Percentiles rank a stretch among this genome's conserved stretches.
Evolutionary conservation across 169 alveolate species (phyloP).

Genomic region (Eimeria tenella): DNA sequence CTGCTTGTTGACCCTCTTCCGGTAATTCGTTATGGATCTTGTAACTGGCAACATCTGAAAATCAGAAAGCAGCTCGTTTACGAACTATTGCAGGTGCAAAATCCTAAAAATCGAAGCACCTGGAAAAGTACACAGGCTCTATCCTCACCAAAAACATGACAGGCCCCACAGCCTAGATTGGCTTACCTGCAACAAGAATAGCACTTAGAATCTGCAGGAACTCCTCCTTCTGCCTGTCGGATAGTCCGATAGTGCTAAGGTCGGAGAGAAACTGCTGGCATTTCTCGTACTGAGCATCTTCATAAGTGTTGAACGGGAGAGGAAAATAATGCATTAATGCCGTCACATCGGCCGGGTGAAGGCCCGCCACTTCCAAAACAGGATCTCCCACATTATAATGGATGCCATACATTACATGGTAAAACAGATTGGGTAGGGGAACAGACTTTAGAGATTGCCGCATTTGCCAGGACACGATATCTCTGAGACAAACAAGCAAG

Average conservation of each 20-base stretch:
- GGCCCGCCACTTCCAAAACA: neutral
- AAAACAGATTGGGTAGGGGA: conserved; percentile 74
- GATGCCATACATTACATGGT: conserved; percentile 70
- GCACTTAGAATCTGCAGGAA: conserved; percentile 59
- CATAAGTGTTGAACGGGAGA: conserved; percentile 20
- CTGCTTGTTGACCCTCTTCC: neutral
- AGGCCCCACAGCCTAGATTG: no score
- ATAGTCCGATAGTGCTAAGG: conserved; percentile 53
- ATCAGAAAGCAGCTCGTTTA: neutral
- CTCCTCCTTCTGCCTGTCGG: conserved; percentile 36
- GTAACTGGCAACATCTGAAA: conserved; percentile 53
- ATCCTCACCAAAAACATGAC: no score
- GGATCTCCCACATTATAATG: conserved; percentile 53
- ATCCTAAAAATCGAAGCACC: no score
- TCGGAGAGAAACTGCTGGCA: conserved; percentile 57
- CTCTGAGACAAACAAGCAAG: conserved; percentile 8
- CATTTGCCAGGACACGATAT: conserved; percentile 51
- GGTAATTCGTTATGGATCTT: conserved; percentile 25
- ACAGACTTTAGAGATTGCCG: conserved; percentile 41
- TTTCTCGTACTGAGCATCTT: conserved; percentile 53
- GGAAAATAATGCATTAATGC: conserved; percentile 56
- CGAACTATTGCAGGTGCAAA: no score
- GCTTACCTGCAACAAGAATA: conserved; percentile 77
- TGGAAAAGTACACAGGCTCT: no score
- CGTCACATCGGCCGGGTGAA: conserved; percentile 76